A percentile compares a stretch with the other conserved stretches of the same genome.
phyloP scores from a whole-genome alignment of 2,329 filamentous ascomycete genomes.

The Alternaria dauci region DNA sequence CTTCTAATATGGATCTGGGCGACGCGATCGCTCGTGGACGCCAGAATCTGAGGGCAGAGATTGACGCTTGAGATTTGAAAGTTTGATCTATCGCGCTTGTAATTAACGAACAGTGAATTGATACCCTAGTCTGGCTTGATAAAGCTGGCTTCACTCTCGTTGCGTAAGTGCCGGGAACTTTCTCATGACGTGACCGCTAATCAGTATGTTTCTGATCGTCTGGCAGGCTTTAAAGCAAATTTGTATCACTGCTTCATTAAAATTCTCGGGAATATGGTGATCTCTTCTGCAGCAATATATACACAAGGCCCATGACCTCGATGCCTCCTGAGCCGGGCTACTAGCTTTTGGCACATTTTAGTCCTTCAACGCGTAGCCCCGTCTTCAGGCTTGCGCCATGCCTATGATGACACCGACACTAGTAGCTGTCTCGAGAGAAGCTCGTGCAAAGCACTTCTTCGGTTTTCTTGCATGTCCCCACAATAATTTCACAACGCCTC shows the following conservation, averaged over 20 bases:
- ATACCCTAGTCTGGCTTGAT: slow-evolving; percentile 14
- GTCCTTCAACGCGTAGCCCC: not conserved
- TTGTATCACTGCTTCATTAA: not conserved
- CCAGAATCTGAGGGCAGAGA: slow-evolving; percentile 25
- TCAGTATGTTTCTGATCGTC: not conserved
- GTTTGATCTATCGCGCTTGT: not conserved
- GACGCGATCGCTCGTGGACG: slow-evolving; percentile 42
- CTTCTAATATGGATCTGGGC: slow-evolving; percentile 37
- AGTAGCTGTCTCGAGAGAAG: not conserved
- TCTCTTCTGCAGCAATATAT: not conserved
- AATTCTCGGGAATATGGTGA: not conserved
- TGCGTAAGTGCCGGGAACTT: not conserved
- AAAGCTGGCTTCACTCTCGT: not conserved
- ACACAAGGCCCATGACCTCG: not conserved
- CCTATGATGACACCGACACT: not conserved
- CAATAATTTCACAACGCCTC: not conserved
- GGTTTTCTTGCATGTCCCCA: not conserved
- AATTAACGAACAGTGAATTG: slow-evolving; percentile 10
- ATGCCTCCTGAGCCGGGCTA: not conserved
- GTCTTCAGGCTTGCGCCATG: not conserved
- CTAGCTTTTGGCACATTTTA: not conserved
- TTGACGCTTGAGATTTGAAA: slow-evolving; percentile 19
- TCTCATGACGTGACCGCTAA: not conserved
- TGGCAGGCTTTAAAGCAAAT: not conserved
- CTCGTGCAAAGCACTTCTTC: not conserved